Evolutionary conservation across 1,284 basidiomycete genomes (phyloP), one percentile per base, ranked within the genome.

Genomic region (Apiotrichum veenhuisii): DNA sequence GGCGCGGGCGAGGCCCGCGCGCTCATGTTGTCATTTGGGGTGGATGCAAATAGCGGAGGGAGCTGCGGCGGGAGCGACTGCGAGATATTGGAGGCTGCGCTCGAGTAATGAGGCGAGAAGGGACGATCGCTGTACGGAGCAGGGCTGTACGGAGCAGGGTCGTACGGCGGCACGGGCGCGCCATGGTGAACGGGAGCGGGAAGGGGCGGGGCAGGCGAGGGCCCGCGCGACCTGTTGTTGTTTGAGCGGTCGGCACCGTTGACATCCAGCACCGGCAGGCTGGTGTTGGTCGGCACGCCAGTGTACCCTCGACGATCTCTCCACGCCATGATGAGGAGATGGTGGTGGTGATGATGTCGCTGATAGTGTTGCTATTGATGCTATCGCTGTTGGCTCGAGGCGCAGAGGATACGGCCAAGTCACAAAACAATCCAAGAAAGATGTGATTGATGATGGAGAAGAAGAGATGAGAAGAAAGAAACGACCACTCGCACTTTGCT

Each of bases 121-220:
- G 52, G n/a, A 27, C 44, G 40, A 20, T 41, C 40, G n/a, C 20
- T 9, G 26, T 46, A 33, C 18, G 23, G 27, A 7, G 54, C 33
- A 18, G 43, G 52, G 25, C 54, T 52, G 22, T 61, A 61, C 1
- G 57, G 27, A 7, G 54, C 33, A 18, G 43, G 52, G 25, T 57
- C 55, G 22, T 61, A 61, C 1, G 57, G 60, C 3, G 60, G 60
- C 22, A 56, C 60, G 23, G 60, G 60, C 20, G 56, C 30, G 30
- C 30, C 30, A 61, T 25, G 52, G 43, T 10, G 22, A 22, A 4
- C 25, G 11, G 8, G 43, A 44, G 3, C 43, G 4, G 43, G 30
- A 12, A 12, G 30, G 12, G 30, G 30, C 5, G 30, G 30, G 12
- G 30, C 30, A 30, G 30, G 30, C n/a, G 40, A 41, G 5, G 40